Evolutionary conservation across 108 stramenopile species (phyloP), one percentile per base, ranked within the genome.

Genomic region (Fragilariopsis cylindrus): DNA sequence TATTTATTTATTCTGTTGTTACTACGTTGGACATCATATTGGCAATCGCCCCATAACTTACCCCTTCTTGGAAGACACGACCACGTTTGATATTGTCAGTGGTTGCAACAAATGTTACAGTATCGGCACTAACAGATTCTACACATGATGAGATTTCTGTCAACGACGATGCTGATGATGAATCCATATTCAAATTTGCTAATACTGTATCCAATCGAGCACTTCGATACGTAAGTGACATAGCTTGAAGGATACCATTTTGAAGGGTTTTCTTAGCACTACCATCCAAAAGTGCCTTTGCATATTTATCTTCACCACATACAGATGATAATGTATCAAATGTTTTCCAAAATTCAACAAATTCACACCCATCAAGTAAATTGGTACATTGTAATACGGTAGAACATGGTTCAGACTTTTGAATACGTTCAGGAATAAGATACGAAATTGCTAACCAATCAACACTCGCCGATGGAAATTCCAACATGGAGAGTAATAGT

Each of bases 81-180:
- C 72, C 74, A 52, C 90, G 83, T 72, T 92, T 93, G 48, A 86
- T 86, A 77, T 96, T 96, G 49, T 96, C 88, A 42, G 71, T 75
- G 6, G 80, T 80, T 2, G 88, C 82, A 7, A 75, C 78, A 81
- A 96, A 96, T 4, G 57, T 53, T 8, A 96, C 90, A 42, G 70
- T 49, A 13, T 80, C 82, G 7, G 69, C 83, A 30, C 83, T 81
- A 4, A 89, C 85, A 42, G 48, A 71, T 66, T 65, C 75, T 46
- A 78, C 67, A 43, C 46, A 58, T 0, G 72, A 60, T 57, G 57
- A 67, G 60, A 81, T 54, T 19, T 76, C 76, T n/a, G 82, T 39
- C 72, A 86, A 69, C 11, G 76, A 71, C 12, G 71, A 81, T 16
- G 70, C 77, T 4, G 79, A 75, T 3, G 77, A 70, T 58, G 80